phyloP scores from a whole-genome alignment of 176 grass and related monocot genomes.

The Aegilops tauschii region DNA sequence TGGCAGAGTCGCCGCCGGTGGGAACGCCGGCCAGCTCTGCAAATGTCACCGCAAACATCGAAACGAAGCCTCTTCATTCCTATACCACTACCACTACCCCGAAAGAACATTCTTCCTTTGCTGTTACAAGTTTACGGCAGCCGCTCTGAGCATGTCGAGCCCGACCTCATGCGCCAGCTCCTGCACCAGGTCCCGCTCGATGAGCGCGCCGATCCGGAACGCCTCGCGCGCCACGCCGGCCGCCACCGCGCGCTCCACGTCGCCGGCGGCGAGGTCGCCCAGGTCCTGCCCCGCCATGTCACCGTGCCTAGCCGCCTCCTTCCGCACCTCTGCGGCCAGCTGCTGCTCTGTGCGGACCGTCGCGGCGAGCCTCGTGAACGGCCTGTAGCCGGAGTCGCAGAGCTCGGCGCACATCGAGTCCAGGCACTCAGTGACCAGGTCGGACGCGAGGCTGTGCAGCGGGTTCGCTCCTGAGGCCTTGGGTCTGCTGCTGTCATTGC shows the following conservation, averaged over 20 bases:
- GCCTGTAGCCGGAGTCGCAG: constrained; percentile 50
- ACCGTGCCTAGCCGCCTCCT: constrained; percentile 37
- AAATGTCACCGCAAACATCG: too few species aligned
- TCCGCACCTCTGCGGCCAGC: constrained; percentile 37
- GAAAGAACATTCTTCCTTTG: constrained; percentile 1
- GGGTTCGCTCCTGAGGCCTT: constrained; percentile 12
- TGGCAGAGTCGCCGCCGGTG: too few species aligned
- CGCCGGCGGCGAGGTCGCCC: constrained; percentile 45
- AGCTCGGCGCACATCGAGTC: constrained; percentile 37
- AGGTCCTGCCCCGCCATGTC: constrained; percentile 27
- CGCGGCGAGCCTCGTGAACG: constrained; percentile 34
- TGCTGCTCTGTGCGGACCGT: constrained; percentile 43
- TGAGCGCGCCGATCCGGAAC: constrained; percentile 50
- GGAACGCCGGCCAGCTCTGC: too few species aligned
- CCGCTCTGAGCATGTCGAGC: constrained; percentile 24
- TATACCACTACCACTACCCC: neutral
- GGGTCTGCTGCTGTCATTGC: neutral
- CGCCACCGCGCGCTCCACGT: constrained; percentile 21
- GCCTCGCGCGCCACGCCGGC: constrained; percentile 29
- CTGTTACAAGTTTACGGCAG: neutral
- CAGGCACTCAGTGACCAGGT: constrained; percentile 49
- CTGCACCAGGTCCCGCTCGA: constrained; percentile 60
- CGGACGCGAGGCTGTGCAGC: constrained; percentile 20
- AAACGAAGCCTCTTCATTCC: neutral
- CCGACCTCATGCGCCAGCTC: constrained; percentile 55